These are phyloP conservation scores for Musa beccarii DNA, from an alignment of 176 grass and related monocot genomes.

Conservation along the genomic window DNA sequence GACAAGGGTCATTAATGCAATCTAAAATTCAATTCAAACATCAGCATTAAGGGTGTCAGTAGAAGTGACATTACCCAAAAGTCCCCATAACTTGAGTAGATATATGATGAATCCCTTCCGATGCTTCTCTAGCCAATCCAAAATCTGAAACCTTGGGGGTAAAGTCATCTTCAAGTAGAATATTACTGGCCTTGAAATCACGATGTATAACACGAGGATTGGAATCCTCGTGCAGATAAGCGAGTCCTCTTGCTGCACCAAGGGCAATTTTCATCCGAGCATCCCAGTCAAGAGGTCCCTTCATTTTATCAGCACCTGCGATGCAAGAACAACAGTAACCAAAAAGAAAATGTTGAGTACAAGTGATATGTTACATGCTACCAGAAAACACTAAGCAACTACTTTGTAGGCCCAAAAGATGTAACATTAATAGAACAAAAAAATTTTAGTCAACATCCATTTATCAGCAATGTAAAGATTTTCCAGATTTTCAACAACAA, in stretches of 20 bases:
- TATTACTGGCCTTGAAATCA: slow-evolving; percentile 31
- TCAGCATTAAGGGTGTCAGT: not conserved
- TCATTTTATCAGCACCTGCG: slow-evolving; percentile 18
- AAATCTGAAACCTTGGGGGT: slow-evolving; percentile 30
- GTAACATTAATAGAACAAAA: not conserved
- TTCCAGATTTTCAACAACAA: not conserved
- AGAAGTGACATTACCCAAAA: slow-evolving; percentile 19
- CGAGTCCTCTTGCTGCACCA: slow-evolving; percentile 23
- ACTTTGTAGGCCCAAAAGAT: not conserved
- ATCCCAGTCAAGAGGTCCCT: slow-evolving; percentile 24
- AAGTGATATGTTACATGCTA: not conserved
- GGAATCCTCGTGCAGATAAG: slow-evolving; percentile 27
- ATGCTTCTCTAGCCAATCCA: slow-evolving; percentile 28
- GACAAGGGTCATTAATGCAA: not conserved
- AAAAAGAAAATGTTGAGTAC: not conserved
- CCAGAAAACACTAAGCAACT: not conserved
- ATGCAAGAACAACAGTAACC: not conserved
- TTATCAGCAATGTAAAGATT: not conserved
- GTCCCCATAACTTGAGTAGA: slow-evolving; percentile 32
- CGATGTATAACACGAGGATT: slow-evolving; percentile 31
- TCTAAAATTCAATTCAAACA: not conserved
- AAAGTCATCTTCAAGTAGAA: slow-evolving; percentile 27
- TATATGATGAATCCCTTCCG: slow-evolving; percentile 22
- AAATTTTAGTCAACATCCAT: not conserved
- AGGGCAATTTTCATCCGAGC: slow-evolving; percentile 27